phyloP scores from a whole-genome alignment of 257 asterid species.

The Cynanchum wilfordii region DNA sequence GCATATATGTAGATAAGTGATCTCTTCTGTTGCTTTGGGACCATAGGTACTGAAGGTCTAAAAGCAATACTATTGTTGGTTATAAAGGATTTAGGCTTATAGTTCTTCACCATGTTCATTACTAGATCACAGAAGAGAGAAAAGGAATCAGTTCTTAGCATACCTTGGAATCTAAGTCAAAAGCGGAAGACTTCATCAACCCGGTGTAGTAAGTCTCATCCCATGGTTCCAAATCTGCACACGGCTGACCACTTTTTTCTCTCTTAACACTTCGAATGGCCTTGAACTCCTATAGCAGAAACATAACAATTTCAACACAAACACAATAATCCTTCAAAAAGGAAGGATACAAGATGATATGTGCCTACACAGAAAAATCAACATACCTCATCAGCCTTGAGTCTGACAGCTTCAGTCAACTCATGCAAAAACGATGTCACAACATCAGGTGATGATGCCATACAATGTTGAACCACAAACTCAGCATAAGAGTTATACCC shows the following conservation, averaged over 20 bases:
- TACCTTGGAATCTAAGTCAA: constrained; percentile 75
- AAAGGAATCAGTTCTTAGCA: constrained; percentile 15
- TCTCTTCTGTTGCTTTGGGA: background rate
- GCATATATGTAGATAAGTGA: background rate
- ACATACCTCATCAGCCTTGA: constrained; percentile 82
- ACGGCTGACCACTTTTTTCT: constrained; percentile 33
- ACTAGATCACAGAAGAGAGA: background rate
- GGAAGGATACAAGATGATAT: background rate
- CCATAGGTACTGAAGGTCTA: background rate
- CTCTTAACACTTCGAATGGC: constrained; percentile 61
- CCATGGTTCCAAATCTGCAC: constrained; percentile 85
- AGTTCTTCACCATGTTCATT: background rate
- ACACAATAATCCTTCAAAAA: constrained; percentile 10
- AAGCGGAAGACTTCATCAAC: constrained; percentile 67
- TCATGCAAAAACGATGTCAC: constrained; percentile 69
- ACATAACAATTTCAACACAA: constrained; percentile 15
- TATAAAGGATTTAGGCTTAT: background rate
- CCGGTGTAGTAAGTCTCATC: constrained; percentile 83
- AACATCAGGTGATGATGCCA: constrained; percentile 94
- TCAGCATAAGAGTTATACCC: constrained; percentile 76
- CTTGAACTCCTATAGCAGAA: constrained; percentile 59
- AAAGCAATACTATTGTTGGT: background rate
- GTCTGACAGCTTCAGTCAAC: constrained; percentile 78
- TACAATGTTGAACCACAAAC: constrained; percentile 51
- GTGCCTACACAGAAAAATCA: constrained; percentile 14